A percentile compares a stretch with the other conserved stretches of the same genome.
These are phyloP conservation scores for Kwoniella botswanensis DNA, from an alignment of 768 basidiomycete species.

Conservation along the genomic window DNA sequence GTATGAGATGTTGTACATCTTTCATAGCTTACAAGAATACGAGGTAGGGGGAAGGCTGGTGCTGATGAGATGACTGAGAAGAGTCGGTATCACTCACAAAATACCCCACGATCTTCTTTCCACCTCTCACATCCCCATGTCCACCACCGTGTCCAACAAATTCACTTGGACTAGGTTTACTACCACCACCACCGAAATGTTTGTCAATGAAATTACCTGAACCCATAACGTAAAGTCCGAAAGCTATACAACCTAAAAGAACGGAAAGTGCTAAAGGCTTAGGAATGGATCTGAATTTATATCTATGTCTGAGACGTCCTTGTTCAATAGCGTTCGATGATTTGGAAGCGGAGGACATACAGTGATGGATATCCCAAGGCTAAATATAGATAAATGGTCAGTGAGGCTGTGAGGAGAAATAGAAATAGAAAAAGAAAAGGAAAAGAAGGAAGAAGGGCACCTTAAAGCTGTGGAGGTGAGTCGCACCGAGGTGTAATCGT, in stretches of 20 bases:
- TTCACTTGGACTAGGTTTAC: background rate
- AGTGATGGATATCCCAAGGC: background rate
- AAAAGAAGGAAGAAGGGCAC: background rate
- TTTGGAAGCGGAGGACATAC: background rate
- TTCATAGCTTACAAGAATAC: too few relatives aligned
- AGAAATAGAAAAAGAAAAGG: background rate
- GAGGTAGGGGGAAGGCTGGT: background rate
- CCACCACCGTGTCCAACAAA: background rate
- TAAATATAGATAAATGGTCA: background rate
- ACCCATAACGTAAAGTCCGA: background rate
- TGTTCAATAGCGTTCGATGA: background rate
- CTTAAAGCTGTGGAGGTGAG: too few relatives aligned
- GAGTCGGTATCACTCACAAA: conserved; percentile 30
- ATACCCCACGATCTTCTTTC: conserved; percentile 27
- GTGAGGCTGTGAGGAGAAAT: background rate
- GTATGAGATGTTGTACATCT: too few relatives aligned
- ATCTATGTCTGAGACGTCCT: background rate
- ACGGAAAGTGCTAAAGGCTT: background rate
- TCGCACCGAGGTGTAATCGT: too few relatives aligned
- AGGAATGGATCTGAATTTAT: background rate
- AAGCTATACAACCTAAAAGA: background rate
- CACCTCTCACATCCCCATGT: background rate
- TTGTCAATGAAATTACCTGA: conserved; percentile 9
- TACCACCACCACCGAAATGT: conserved; percentile 3
- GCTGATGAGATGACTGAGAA: background rate